Evolutionary conservation across 2,329 filamentous ascomycete species (phyloP).

Genomic region (Microdochium nivale): DNA sequence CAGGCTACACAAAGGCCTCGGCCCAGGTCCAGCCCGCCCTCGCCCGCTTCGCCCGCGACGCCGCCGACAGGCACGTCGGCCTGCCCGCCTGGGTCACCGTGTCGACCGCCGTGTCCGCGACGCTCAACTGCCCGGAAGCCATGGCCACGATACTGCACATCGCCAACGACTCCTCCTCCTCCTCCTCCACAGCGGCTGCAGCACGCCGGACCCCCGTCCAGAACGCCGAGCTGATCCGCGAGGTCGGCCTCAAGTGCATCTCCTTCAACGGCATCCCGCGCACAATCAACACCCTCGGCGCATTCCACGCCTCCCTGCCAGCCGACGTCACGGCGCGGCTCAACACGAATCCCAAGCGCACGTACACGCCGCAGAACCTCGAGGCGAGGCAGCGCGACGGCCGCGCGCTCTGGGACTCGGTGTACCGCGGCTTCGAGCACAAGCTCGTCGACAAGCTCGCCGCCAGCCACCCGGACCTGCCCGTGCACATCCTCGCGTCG

Average conservation of each 20-base stretch:
- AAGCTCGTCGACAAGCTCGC: slow-evolving; percentile 66
- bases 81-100: slow-evolving; percentile 23
- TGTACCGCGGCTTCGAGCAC: slow-evolving; percentile 66
- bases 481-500: slow-evolving; percentile 66
- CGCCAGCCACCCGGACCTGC: slow-evolving; percentile 71
- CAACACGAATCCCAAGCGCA: slow-evolving; percentile 46
- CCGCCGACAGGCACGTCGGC: slow-evolving; percentile 39
- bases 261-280: slow-evolving; percentile 77
- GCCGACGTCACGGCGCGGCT: slow-evolving; percentile 42
- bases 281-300: slow-evolving; percentile 73
- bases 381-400: slow-evolving; percentile 48
- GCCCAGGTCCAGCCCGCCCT: slow-evolving; percentile 56
- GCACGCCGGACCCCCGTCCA: slow-evolving; percentile 25
- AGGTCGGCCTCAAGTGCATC: slow-evolving; percentile 69
- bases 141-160: slow-evolving; percentile 54
- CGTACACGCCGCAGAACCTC: slow-evolving; percentile 43
- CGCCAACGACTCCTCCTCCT: slow-evolving; percentile 22
- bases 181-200: slow-evolving; percentile 8
- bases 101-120: slow-evolving; percentile 71
- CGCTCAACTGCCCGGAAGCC: slow-evolving; percentile 76
- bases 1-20: slow-evolving; percentile 57
- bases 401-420: slow-evolving; percentile 60
- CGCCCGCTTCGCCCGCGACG: slow-evolving; percentile 53
- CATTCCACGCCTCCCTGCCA: slow-evolving; percentile 58
- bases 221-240: slow-evolving; percentile 64